Conservation (phyloP, 352 stramenopile species). For the Globisporangium polare region DNA sequence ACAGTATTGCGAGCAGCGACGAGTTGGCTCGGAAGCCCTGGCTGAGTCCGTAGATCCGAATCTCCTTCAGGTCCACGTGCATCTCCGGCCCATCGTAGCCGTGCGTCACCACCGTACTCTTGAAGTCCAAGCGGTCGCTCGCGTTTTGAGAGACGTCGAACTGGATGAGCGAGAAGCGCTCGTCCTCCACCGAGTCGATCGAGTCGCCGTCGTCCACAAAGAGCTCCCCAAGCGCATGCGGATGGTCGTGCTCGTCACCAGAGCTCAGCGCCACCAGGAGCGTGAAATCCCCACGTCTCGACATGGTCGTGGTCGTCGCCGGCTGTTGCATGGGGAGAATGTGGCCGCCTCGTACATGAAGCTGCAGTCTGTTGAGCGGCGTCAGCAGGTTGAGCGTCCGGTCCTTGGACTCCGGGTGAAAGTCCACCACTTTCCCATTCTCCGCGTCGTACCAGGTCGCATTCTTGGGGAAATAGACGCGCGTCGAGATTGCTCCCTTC, state of each 20-base stretch:
- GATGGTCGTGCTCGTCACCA: not conserved
- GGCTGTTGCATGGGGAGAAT: conserved; percentile 63
- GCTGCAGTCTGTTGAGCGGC: conserved; percentile 48
- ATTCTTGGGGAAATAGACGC: conserved; percentile 64
- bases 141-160: conserved; percentile 39
- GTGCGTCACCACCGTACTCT: conserved; percentile 24
- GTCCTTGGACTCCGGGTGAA: conserved; percentile 5
- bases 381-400: conserved; percentile 41
- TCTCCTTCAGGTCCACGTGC: conserved; percentile 40
- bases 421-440: conserved; percentile 31
- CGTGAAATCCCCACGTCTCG: conserved; percentile 46
- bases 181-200: conserved; percentile 49
- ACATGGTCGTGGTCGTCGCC: conserved; percentile 50
- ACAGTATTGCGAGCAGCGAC: conserved; percentile 34
- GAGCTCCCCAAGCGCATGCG: conserved; percentile 45
- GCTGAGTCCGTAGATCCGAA: conserved; percentile 56
- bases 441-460: conserved; percentile 65
- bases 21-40: conserved; percentile 54
- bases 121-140: conserved; percentile 38
- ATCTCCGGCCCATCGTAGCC: conserved; percentile 73
- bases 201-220: conserved; percentile 79
- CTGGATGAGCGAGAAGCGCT: conserved; percentile 45
- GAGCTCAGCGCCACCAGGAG: conserved; percentile 46
- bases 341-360: conserved; percentile 60
- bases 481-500: conserved; percentile 44